Evolutionary conservation across 768 basidiomycete species (phyloP).

Genomic region (Hypholoma sublateritium): DNA sequence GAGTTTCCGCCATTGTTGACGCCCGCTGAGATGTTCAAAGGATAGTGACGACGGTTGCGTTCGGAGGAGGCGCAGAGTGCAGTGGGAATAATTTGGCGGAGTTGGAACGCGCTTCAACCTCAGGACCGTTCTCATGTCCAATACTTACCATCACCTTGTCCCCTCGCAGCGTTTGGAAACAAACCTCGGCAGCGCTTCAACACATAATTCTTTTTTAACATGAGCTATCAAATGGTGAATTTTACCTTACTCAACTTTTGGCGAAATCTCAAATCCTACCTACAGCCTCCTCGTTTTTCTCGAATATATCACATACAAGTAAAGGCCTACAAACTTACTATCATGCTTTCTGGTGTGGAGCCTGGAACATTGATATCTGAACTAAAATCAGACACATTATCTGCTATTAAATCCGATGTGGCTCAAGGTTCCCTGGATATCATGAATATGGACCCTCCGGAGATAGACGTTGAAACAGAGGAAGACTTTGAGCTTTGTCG

Average conservation of each 20-base stretch:
- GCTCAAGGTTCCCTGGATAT: conserved; percentile 29
- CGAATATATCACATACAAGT: conserved; percentile 69
- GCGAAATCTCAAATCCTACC: background rate
- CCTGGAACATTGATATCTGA: conserved; percentile 53
- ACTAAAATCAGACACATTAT: conserved; percentile 64
- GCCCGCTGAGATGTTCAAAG: conserved; percentile 43
- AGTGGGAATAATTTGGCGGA: conserved; percentile 7
- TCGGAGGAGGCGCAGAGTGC: conserved; percentile 13
- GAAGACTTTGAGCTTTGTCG: conserved; percentile 68
- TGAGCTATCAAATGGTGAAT: background rate
- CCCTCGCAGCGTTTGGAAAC: background rate
- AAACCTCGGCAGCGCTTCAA: background rate
- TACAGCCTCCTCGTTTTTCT: conserved; percentile 50
- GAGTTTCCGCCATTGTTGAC: conserved; percentile 51
- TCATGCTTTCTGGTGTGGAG: conserved; percentile 52
- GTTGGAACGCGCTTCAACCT: conserved; percentile 1
- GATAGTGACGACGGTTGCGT: conserved; percentile 38
- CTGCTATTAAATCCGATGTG: conserved; percentile 56
- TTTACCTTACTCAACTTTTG: background rate
- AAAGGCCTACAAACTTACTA: conserved; percentile 71
- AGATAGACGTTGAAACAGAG: conserved; percentile 19
- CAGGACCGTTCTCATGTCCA: background rate
- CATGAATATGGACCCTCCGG: conserved; percentile 24
- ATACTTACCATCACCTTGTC: background rate
- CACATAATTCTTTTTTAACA: background rate